phyloP scores from a whole-genome alignment of 2,329 filamentous ascomycete genomes.

The Colletotrichum sp. region DNA sequence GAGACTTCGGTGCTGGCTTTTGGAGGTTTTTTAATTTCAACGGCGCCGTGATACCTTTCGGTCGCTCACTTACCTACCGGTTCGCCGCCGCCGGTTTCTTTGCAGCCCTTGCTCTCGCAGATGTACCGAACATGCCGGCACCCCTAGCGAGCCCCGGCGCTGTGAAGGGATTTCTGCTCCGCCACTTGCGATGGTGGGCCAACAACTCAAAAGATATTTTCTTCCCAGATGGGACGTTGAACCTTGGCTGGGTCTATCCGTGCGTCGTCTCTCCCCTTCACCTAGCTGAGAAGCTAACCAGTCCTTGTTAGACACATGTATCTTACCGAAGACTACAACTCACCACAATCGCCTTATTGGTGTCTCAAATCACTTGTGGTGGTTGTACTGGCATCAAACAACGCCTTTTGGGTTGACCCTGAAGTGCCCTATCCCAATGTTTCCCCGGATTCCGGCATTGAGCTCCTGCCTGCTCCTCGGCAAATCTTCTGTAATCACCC shows the following conservation, averaged over 20 bases:
- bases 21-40: no score
- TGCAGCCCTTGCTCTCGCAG: no score
- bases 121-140: no score
- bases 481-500: constrained; percentile 48
- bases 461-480: constrained; percentile 30
- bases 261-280: not conserved
- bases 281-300: not conserved
- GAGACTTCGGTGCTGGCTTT: no score
- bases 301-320: constrained; percentile 47
- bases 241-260: not conserved
- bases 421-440: constrained; percentile 12
- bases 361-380: constrained; percentile 40
- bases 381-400: constrained; percentile 24
- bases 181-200: constrained; percentile 60
- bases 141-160: no score
- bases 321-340: constrained; percentile 61
- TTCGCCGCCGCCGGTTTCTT: no score
- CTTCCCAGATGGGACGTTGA: not conserved
- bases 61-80: no score
- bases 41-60: no score
- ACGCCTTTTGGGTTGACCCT: not conserved
- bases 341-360: constrained; percentile 60
- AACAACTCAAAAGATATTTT: constrained; percentile 58
- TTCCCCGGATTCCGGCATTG: constrained; percentile 18
- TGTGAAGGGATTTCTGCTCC: no score